These are phyloP conservation scores for Entomortierella lignicola DNA, from an alignment of 192 early-diverging fungal species.

Conservation along the genomic window DNA sequence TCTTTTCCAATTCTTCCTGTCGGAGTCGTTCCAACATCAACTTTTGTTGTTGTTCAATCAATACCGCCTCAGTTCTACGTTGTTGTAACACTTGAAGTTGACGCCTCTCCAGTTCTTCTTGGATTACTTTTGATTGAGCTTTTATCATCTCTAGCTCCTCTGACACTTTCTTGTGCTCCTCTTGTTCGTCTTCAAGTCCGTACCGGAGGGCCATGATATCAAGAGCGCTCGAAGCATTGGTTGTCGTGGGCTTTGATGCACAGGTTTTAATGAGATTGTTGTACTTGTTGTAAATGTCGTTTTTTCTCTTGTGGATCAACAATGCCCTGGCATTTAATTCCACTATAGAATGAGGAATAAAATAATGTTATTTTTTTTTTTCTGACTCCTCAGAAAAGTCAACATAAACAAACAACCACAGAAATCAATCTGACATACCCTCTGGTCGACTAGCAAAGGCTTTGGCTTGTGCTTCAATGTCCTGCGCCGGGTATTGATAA, in stretches of 20 bases:
- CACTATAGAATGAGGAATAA: slow-evolving; percentile 3
- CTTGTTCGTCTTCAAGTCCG: slow-evolving; percentile 24
- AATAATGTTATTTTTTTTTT: no score
- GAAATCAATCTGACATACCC: slow-evolving; percentile 19
- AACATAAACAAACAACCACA: not conserved
- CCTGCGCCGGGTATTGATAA: slow-evolving; percentile 72
- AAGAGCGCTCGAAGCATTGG: slow-evolving; percentile 21
- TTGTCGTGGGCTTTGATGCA: slow-evolving; percentile 16
- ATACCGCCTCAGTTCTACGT: slow-evolving; percentile 21
- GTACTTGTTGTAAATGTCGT: slow-evolving; percentile 14
- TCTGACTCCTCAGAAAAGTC: not conserved
- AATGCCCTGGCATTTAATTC: slow-evolving; percentile 16
- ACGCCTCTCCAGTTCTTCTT: slow-evolving; percentile 28
- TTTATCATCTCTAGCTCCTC: slow-evolving; percentile 13
- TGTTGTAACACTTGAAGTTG: slow-evolving; percentile 22
- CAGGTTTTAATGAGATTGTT: slow-evolving; percentile 9
- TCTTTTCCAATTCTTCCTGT: slow-evolving; percentile 27
- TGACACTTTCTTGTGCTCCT: slow-evolving; percentile 3
- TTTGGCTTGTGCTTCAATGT: slow-evolving; percentile 51
- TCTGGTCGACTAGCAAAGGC: slow-evolving; percentile 21
- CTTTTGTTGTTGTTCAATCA: slow-evolving; percentile 46
- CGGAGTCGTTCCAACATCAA: slow-evolving; percentile 36
- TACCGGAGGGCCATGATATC: slow-evolving; percentile 26
- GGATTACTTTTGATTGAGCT: slow-evolving; percentile 5
- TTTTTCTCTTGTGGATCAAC: slow-evolving; percentile 15